These are phyloP conservation scores for Monosporascus sp. DNA, from an alignment of 2,329 filamentous ascomycete species.

Conservation along the genomic window DNA sequence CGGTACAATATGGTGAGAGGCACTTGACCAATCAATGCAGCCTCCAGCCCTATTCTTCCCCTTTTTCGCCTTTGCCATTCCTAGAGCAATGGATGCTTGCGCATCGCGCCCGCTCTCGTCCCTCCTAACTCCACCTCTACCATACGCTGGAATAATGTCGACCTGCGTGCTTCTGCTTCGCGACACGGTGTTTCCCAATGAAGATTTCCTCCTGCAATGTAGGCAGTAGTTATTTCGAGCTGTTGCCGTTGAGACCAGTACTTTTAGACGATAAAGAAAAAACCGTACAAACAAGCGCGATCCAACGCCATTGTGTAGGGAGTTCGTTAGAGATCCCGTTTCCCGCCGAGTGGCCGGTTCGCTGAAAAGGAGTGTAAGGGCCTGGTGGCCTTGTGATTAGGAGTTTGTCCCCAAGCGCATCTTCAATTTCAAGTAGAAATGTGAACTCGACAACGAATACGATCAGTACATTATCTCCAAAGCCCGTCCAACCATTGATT, in stretches of 20 bases:
- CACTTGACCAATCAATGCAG: neutral
- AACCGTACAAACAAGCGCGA: constrained; percentile 16
- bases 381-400: constrained; percentile 20
- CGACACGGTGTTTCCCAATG: neutral
- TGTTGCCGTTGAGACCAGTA: constrained; percentile 12
- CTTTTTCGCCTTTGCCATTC: neutral
- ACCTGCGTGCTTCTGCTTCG: neutral
- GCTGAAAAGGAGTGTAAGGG: constrained; percentile 23
- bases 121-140: neutral
- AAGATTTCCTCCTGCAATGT: neutral
- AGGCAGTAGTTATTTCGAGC: constrained; percentile 1
- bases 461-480: constrained; percentile 10
- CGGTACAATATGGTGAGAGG: constrained; percentile 14
- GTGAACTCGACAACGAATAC: constrained; percentile 14
- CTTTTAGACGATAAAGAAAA: constrained; percentile 13
- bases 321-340: constrained; percentile 14
- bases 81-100: neutral
- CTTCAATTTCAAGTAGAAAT: constrained; percentile 14
- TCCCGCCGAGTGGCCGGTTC: constrained; percentile 14
- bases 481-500: constrained; percentile 1
- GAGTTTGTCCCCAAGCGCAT: constrained; percentile 18
- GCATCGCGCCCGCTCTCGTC: neutral
- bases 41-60: neutral
- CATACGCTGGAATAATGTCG: neutral
- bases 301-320: constrained; percentile 22